phyloP scores from a whole-genome alignment of 768 basidiomycete genomes.

The Tubosaeta brunneosetosa region DNA sequence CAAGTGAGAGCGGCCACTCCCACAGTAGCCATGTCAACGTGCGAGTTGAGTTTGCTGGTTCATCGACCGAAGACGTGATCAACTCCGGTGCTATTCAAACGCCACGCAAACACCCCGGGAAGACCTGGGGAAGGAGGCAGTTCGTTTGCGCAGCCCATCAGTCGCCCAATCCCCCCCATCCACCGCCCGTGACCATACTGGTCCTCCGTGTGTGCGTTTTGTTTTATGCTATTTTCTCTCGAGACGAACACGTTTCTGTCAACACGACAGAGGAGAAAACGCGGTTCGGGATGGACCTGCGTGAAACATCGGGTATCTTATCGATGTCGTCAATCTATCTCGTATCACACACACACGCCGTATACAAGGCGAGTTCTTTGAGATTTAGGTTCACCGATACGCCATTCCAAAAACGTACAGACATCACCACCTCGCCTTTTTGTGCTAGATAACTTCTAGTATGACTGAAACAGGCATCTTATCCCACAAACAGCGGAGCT shows the following conservation, averaged over 20 bases:
- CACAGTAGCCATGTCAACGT: conserved; percentile 18
- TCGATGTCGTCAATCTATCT: conserved; percentile 9
- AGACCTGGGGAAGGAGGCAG: conserved; percentile 1
- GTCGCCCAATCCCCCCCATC: conserved; percentile 3
- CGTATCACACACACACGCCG: background rate
- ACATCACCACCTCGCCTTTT: background rate
- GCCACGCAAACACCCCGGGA: conserved; percentile 7
- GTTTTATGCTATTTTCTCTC: background rate
- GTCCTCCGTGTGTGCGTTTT: background rate
- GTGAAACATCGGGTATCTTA: conserved; percentile 13
- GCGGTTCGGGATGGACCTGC: background rate
- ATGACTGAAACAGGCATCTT: background rate
- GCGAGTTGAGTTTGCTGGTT: background rate
- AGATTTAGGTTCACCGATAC: conserved; percentile 5
- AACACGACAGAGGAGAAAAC: background rate
- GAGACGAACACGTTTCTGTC: background rate
- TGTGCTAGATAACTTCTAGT: conserved; percentile 4
- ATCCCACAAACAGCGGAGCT: conserved; percentile 28
- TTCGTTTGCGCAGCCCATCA: conserved; percentile 8
- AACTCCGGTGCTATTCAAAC: background rate
- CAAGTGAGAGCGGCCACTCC: background rate
- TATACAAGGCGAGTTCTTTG: background rate
- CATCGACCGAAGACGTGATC: conserved; percentile 2
- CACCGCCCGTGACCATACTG: background rate
- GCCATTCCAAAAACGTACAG: conserved; percentile 2